Base-by-base conservation (phyloP, 495 filamentous ascomycete genomes). In the Darksidea phi region DNA sequence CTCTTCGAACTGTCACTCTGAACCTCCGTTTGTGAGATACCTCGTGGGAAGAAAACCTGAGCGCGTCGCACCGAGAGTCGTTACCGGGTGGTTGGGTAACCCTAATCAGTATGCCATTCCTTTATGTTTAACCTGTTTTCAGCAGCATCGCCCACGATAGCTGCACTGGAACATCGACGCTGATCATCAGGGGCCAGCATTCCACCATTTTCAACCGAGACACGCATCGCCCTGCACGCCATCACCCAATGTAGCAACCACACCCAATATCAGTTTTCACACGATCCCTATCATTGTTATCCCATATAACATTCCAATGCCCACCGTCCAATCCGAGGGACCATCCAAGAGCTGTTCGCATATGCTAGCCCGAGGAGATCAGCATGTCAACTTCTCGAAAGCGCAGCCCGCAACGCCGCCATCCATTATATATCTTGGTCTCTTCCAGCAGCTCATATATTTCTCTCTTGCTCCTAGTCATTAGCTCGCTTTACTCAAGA, bases 81-180 rank as follows among this genome's bases (percentile, higher is more conserved):
- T 20, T 28, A 54, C 61, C 43, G 20, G 42, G 20, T 59, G 32
- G 54, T 50, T 49, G 53, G 48, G 41, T 20, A 24, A 37, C 48
- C 20, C 18, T n/a, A 42, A 15, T 12, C 46, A 13, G 38, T 48
- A 47, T 13, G 61, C 43, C 47, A 24, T 54, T 38, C 54, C 54
- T 48, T 63, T 63, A 53, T 63, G 60, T 57, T n/a, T 54, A 37
- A 32, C 21, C 54, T 64, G 61, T 59, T 64, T 64, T 64, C 61
- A 47, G 54, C 54, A 43, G 13, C 18, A 48, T 54, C 42, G 18
- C 21, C 5, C 58, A 37, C 46, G 7, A 26, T 28, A 54, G 45
- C 20, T 3, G 1, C 47, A 6, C 47, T 41, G 36, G 26, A 58
- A 47, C 46, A 45, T 34, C 25, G 20, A 18, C 2, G 23, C 48